These are phyloP conservation scores for Terfezia boudieri DNA, from an alignment of 495 filamentous ascomycete species.

Conservation along the genomic window DNA sequence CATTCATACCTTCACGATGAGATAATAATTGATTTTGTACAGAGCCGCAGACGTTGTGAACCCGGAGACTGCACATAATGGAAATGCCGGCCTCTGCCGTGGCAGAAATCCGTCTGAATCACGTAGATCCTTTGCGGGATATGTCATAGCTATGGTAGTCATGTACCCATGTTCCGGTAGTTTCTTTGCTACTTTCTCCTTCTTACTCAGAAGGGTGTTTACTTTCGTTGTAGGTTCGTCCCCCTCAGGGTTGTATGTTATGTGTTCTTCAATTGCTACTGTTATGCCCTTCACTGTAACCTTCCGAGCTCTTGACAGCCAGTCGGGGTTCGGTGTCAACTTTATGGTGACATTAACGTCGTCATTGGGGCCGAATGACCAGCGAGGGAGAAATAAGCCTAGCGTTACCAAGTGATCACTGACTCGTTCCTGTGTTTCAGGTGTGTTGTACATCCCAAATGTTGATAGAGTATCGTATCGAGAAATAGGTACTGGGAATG, in stretches of 20 bases:
- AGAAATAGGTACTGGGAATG: conserved; percentile 73
- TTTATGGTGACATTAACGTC: conserved; percentile 92
- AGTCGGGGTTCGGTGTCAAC: conserved; percentile 73
- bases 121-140: conserved; percentile 72
- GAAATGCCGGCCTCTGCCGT: conserved; percentile 54
- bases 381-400: conserved; percentile 72
- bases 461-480: conserved; percentile 93
- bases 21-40: conserved; percentile 95
- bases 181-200: conserved; percentile 56
- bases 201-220: conserved; percentile 65
- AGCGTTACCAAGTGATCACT: conserved; percentile 82
- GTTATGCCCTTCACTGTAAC: conserved; percentile 91
- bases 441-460: conserved; percentile 98
- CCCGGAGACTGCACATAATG: conserved; percentile 63
- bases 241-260: conserved; percentile 94
- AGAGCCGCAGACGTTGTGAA: conserved; percentile 87
- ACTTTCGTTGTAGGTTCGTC: conserved; percentile 83
- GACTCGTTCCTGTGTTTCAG: conserved; percentile 62
- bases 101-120: conserved; percentile 78
- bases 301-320: conserved; percentile 67
- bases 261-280: conserved; percentile 86
- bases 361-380: conserved; percentile 91
- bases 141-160: conserved; percentile 74
- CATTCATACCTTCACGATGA: conserved; percentile 63
- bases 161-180: conserved; percentile 73